Evolutionary conservation across 2,329 filamentous ascomycete species (phyloP).

Genomic region (Biscogniauxia marginata): DNA sequence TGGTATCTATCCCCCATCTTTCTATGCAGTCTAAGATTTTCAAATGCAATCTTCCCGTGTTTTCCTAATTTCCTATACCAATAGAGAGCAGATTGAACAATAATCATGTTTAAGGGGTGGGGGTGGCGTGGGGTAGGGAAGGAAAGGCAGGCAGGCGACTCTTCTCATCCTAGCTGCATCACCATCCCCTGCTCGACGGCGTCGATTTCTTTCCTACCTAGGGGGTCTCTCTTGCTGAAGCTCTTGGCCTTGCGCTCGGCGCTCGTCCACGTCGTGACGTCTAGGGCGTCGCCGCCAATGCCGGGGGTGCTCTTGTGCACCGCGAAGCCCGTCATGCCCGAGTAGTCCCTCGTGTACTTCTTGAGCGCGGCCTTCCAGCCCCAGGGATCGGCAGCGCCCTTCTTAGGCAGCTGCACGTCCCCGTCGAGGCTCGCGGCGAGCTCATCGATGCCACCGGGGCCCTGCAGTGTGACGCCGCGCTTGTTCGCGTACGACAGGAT

Average conservation of each 20-base stretch:
- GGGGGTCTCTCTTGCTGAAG: slow-evolving; percentile 37
- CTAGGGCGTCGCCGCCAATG: slow-evolving; percentile 40
- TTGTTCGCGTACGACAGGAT: slow-evolving; percentile 36
- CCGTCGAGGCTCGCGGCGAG: slow-evolving; percentile 23
- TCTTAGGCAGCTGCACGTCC: slow-evolving; percentile 27
- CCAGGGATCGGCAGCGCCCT: slow-evolving; percentile 28
- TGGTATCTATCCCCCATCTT: too few species aligned
- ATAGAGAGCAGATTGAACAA: too few species aligned
- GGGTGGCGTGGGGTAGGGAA: neutral
- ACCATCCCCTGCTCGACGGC: slow-evolving; percentile 38
- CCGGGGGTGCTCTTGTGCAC: neutral
- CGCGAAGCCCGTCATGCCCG: neutral
- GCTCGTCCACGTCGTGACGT: slow-evolving; percentile 36
- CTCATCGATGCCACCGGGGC: slow-evolving; percentile 25
- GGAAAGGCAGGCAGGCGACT: neutral
- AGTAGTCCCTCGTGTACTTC: slow-evolving; percentile 21
- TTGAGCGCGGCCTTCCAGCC: slow-evolving; percentile 22
- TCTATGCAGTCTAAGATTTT: too few species aligned
- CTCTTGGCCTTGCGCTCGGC: slow-evolving; percentile 32
- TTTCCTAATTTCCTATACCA: too few species aligned
- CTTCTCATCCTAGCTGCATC: slow-evolving; percentile 18
- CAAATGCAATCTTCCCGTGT: too few species aligned
- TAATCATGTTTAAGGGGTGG: too few species aligned
- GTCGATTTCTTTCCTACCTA: slow-evolving; percentile 32
- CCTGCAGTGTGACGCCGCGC: slow-evolving; percentile 32